Evolutionary conservation across 2,329 filamentous ascomycete species (phyloP).

Genomic region (Fusarium chaquense): DNA sequence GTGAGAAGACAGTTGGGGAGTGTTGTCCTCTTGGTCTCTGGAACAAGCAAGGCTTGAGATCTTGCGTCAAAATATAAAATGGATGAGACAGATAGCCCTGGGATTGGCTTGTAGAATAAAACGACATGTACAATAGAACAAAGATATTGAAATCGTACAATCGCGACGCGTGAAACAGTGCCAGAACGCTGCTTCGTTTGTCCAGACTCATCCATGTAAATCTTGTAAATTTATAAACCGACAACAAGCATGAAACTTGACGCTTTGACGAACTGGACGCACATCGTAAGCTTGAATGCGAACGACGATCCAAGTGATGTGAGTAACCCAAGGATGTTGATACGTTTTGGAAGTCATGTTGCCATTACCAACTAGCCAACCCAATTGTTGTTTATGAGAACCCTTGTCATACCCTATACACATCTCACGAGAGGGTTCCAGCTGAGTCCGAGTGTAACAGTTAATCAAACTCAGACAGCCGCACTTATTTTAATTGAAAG

Average conservation of each 20-base stretch:
- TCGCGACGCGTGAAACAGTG: background rate
- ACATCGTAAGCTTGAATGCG: background rate
- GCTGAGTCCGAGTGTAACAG: background rate
- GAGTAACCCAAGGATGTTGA: background rate
- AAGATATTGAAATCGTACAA: background rate
- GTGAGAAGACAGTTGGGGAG: constrained; percentile 88
- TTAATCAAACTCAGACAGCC: constrained; percentile 4
- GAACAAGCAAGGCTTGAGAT: constrained; percentile 55
- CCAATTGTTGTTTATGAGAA: background rate
- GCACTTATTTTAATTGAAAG: background rate
- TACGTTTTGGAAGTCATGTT: background rate
- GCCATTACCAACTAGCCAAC: too few relatives aligned
- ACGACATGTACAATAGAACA: constrained; percentile 34
- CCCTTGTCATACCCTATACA: constrained; percentile 16
- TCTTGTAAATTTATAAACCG: background rate
- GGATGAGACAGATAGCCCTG: background rate
- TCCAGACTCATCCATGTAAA: background rate
- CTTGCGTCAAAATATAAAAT: background rate
- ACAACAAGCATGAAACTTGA: background rate
- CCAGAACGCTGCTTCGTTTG: background rate
- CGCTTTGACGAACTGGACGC: background rate
- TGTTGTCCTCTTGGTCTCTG: constrained; percentile 82
- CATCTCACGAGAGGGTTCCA: background rate
- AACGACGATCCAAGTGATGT: too few relatives aligned
- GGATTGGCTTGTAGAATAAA: constrained; percentile 32